Evolutionary conservation across 2,329 filamentous ascomycete genomes (phyloP).

Genomic region (Diplodia corticola): DNA sequence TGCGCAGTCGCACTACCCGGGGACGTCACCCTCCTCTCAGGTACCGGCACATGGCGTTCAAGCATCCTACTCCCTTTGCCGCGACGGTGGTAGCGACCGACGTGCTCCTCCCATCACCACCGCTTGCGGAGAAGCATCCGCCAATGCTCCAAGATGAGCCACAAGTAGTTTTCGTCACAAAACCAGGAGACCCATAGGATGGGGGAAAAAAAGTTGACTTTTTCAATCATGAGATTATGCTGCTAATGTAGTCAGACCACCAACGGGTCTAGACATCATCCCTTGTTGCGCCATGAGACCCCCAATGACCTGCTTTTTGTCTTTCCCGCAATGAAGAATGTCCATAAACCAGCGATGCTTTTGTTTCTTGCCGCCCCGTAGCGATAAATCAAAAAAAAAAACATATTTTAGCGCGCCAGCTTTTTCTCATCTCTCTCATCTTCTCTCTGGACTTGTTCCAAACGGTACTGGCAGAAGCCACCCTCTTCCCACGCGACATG

Average conservation of each 20-base stretch:
- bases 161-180: background rate
- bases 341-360: background rate
- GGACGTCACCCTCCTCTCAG: too few species aligned
- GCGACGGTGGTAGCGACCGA: background rate
- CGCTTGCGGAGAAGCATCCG: background rate
- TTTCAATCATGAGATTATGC: background rate
- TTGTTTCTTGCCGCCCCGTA: background rate
- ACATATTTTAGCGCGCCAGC: background rate
- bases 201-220: background rate
- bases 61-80: background rate
- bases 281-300: background rate
- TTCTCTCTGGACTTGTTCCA: background rate
- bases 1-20: too few species aligned
- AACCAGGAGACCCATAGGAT: background rate
- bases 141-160: background rate
- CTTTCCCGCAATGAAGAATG: background rate
- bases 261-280: background rate
- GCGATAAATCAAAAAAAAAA: background rate
- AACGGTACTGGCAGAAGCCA: background rate
- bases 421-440: background rate
- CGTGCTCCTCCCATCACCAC: background rate
- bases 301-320: background rate
- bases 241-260: too few species aligned
- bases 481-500: background rate
- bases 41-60: too few species aligned